Conservation (phyloP, 768 basidiomycete genomes). For the Myochromella boudieri region DNA sequence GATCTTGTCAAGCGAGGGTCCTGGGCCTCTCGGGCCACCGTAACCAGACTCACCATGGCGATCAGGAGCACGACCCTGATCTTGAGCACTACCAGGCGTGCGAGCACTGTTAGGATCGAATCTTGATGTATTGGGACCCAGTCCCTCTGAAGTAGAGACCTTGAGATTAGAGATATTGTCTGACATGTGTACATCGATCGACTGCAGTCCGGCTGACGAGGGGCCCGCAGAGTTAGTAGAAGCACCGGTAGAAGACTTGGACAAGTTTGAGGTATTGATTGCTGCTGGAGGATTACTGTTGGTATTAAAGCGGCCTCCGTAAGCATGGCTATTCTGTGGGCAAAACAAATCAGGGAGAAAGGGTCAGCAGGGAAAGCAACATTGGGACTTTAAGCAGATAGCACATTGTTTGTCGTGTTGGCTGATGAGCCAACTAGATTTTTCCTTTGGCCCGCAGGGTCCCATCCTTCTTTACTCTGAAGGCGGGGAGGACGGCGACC, state of each 20-base stretch:
- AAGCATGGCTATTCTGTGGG: slow-evolving; percentile 21
- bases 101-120: slow-evolving; percentile 13
- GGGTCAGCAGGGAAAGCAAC: slow-evolving; percentile 15
- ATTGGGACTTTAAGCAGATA: slow-evolving; percentile 17
- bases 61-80: slow-evolving; percentile 14
- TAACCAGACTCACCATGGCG: slow-evolving; percentile 29
- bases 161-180: slow-evolving; percentile 10
- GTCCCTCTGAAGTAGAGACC: slow-evolving; percentile 10
- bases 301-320: slow-evolving; percentile 22
- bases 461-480: slow-evolving; percentile 28
- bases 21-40: slow-evolving; percentile 19
- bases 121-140: slow-evolving; percentile 10
- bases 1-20: slow-evolving; percentile 22
- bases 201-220: slow-evolving; percentile 13
- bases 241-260: slow-evolving; percentile 17
- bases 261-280: slow-evolving; percentile 26
- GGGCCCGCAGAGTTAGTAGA: slow-evolving; percentile 19
- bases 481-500: slow-evolving; percentile 24
- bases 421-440: slow-evolving; percentile 15
- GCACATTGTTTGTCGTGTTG: slow-evolving; percentile 34
- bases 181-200: slow-evolving; percentile 15
- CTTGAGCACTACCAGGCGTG: slow-evolving; percentile 11
- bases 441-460: slow-evolving; percentile 20
- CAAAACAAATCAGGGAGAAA: slow-evolving; percentile 14
- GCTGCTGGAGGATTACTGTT: slow-evolving; percentile 16